A percentile compares a stretch with the other conserved stretches of the same genome.
These are phyloP conservation scores for Trametes sp. DNA, from an alignment of 1,284 basidiomycete genomes.

Conservation along the genomic window DNA sequence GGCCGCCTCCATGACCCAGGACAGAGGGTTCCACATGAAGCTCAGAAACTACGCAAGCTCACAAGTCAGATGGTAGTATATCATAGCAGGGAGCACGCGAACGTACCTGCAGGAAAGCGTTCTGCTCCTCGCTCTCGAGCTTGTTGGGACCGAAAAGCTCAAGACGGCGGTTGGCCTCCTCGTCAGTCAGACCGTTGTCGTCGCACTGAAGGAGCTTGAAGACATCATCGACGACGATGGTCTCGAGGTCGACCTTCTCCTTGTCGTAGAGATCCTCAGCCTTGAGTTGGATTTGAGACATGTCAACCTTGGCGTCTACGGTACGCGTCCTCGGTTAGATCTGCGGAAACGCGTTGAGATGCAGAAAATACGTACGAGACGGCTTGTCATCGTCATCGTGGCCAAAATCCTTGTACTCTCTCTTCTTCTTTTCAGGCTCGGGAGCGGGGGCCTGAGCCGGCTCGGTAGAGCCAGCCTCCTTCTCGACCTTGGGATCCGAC, in stretches of 20 bases:
- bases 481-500: constrained; percentile 43
- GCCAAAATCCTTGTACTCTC: constrained; percentile 93
- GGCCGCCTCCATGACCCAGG: constrained; percentile 99
- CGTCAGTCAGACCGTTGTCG: constrained; percentile 79
- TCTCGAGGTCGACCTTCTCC: constrained; percentile 99
- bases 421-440: constrained; percentile 70
- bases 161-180: constrained; percentile 87
- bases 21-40: constrained; percentile 99
- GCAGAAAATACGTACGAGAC: constrained; percentile 61
- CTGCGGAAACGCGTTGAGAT: constrained; percentile 1
- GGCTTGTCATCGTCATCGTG: constrained; percentile 73
- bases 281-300: constrained; percentile 90
- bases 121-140: constrained; percentile 91
- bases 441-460: constrained; percentile 33
- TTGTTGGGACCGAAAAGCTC: constrained; percentile 97
- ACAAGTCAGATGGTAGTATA: too few species aligned
- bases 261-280: constrained; percentile 97
- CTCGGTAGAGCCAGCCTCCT: constrained; percentile 43
- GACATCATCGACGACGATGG: constrained; percentile 95
- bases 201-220: constrained; percentile 94
- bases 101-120: constrained; percentile 81
- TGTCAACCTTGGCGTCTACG: constrained; percentile 85
- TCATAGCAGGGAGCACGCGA: too few species aligned
- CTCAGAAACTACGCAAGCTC: constrained; percentile 90
- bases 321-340: constrained; percentile 22